These are phyloP conservation scores for Domatiomyces catenatus DNA, from an alignment of 2,329 filamentous ascomycete genomes.

Conservation along the genomic window DNA sequence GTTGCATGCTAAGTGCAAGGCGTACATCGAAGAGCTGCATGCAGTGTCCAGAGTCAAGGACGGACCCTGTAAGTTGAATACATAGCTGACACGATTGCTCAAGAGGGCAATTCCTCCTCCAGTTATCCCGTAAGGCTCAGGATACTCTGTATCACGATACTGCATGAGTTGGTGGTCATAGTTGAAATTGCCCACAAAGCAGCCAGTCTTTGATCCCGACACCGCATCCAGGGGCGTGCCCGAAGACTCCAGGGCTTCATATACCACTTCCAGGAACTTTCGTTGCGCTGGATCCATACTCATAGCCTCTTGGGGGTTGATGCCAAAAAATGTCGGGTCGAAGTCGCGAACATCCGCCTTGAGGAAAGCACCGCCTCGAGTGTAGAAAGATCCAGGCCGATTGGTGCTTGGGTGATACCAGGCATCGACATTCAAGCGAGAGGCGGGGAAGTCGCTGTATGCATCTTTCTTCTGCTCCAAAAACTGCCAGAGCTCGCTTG, in stretches of 20 bases:
- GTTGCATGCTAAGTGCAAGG: slow-evolving; percentile 20
- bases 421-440: slow-evolving; percentile 4
- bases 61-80: slow-evolving; percentile 18
- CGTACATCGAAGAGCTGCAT: slow-evolving; percentile 18
- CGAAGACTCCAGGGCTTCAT: slow-evolving; percentile 13
- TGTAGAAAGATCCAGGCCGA: no score
- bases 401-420: slow-evolving; percentile 1
- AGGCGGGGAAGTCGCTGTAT: slow-evolving; percentile 1
- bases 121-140: slow-evolving; percentile 8
- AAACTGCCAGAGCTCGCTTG: no score
- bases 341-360: slow-evolving; percentile 7
- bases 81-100: slow-evolving; percentile 19
- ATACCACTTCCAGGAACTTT: slow-evolving; percentile 16
- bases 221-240: slow-evolving; percentile 8
- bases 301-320: slow-evolving; percentile 12
- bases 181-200: slow-evolving; percentile 7
- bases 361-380: slow-evolving; percentile 2
- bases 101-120: slow-evolving; percentile 15
- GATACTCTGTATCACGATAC: slow-evolving; percentile 18
- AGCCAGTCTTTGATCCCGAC: slow-evolving; percentile 4
- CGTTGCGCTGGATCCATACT: slow-evolving; percentile 18
- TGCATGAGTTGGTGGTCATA: slow-evolving; percentile 17
- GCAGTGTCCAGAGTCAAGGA: slow-evolving; percentile 18
- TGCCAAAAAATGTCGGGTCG: slow-evolving; percentile 18
- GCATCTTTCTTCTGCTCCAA: not conserved